These are phyloP conservation scores for Linum tenue DNA, from an alignment of 345 rosid genomes.

Conservation along the genomic window DNA sequence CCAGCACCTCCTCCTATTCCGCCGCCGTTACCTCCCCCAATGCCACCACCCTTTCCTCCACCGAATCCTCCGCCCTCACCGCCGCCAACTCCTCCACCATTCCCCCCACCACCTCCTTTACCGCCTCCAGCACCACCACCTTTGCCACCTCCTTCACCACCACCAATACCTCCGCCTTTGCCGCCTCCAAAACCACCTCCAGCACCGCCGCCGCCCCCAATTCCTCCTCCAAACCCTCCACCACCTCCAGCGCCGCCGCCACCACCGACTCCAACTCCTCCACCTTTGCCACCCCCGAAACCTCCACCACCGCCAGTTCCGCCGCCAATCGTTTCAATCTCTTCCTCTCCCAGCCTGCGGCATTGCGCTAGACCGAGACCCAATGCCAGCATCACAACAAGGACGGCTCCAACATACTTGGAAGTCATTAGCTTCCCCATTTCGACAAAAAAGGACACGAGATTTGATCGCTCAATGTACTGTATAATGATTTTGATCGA, in stretches of 20 bases:
- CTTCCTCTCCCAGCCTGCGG: slow-evolving; percentile 21
- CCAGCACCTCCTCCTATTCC: neutral
- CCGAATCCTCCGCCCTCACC: slow-evolving; percentile 4
- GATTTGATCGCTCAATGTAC: too few relatives aligned
- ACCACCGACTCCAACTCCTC: slow-evolving; percentile 13
- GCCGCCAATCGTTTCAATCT: neutral
- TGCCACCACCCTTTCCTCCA: slow-evolving; percentile 1
- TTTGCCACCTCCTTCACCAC: slow-evolving; percentile 1
- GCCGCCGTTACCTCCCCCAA: neutral
- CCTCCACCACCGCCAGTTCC: slow-evolving; percentile 17
- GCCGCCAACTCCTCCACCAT: slow-evolving; percentile 12
- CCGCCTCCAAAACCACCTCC: slow-evolving; percentile 8
- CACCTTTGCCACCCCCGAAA: slow-evolving; percentile 13
- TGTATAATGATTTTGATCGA: too few relatives aligned
- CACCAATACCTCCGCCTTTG: neutral
- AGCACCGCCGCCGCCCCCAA: slow-evolving; percentile 13
- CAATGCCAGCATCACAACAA: slow-evolving; percentile 18
- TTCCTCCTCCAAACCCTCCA: slow-evolving; percentile 11
- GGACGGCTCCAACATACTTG: slow-evolving; percentile 4
- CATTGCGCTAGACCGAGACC: slow-evolving; percentile 34
- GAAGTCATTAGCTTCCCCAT: slow-evolving; percentile 19
- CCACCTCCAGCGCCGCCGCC: slow-evolving; percentile 20
- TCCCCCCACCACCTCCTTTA: slow-evolving; percentile 9
- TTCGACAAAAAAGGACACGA: neutral
- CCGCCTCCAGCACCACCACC: slow-evolving; percentile 7